A percentile compares a stretch with the other conserved stretches of the same genome.
phyloP scores from a whole-genome alignment of 306 rosid genomes.

The Gastrolobium villosum region DNA sequence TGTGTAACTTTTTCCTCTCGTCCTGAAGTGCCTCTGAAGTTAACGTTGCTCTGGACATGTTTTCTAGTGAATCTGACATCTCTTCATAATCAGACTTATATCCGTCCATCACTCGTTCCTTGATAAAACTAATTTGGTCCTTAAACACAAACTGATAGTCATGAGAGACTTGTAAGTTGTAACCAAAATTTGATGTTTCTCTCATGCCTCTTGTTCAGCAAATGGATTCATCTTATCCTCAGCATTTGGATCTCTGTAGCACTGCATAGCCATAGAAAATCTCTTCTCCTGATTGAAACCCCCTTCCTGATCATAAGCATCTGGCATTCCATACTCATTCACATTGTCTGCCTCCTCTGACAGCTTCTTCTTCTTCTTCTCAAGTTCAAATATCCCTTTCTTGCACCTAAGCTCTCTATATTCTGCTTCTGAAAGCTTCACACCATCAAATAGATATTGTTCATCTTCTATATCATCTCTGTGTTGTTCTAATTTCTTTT shows the following conservation, averaged over 20 bases:
- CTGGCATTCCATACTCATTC: conserved; percentile 91
- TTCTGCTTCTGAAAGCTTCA: conserved; percentile 81
- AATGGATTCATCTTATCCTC: conserved; percentile 92
- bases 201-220: conserved; percentile 99
- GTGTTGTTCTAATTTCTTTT: conserved; percentile 89
- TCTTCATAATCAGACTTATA: conserved; percentile 76
- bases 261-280: conserved; percentile 73
- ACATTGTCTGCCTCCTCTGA: conserved; percentile 75
- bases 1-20: conserved; percentile 85
- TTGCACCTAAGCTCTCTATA: conserved; percentile 72
- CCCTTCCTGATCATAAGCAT: conserved; percentile 91
- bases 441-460: conserved; percentile 83
- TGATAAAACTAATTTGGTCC: conserved; percentile 96
- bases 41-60: conserved; percentile 68
- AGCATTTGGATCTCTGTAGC: conserved; percentile 69
- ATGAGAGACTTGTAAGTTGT: conserved; percentile 70
- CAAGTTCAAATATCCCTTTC: conserved; percentile 80
- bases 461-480: conserved; percentile 96
- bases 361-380: conserved; percentile 53
- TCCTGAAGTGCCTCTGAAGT: conserved; percentile 89
- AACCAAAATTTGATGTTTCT: conserved; percentile 94
- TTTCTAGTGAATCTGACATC: conserved; percentile 63
- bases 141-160: conserved; percentile 95
- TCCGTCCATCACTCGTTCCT: conserved; percentile 89
- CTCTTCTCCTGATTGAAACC: conserved; percentile 89